These are phyloP conservation scores for Candida sp. DNA, from an alignment of 1,139 yeast genomes.

Conservation along the genomic window DNA sequence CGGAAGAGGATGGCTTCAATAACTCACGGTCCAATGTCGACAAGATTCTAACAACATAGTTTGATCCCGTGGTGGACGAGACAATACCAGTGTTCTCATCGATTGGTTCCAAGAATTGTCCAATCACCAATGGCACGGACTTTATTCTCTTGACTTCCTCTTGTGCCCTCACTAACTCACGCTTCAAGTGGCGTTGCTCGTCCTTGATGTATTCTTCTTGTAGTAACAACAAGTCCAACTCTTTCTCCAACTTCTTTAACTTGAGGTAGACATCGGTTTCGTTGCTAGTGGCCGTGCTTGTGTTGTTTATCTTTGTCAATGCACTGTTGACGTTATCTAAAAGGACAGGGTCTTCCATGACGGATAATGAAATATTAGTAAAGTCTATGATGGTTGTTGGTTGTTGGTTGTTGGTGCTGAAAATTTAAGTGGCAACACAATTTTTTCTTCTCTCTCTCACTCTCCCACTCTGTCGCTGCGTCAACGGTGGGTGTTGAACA, in stretches of 20 bases:
- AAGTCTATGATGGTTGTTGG: neutral
- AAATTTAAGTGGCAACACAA: slow-evolving; percentile 10
- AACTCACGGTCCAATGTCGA: slow-evolving; percentile 95
- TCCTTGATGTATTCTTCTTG: slow-evolving; percentile 98
- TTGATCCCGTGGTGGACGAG: slow-evolving; percentile 96
- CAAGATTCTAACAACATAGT: slow-evolving; percentile 92
- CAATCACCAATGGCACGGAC: slow-evolving; percentile 97
- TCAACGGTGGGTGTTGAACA: neutral
- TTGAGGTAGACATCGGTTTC: slow-evolving; percentile 72
- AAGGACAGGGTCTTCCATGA: slow-evolving; percentile 29
- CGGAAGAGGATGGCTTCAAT: slow-evolving; percentile 93
- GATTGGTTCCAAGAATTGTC: slow-evolving; percentile 97
- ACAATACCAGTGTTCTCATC: slow-evolving; percentile 98
- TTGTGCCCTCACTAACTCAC: slow-evolving; percentile 96
- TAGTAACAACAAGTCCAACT: slow-evolving; percentile 76
- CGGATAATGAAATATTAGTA: too few relatives aligned
- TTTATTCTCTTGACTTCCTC: slow-evolving; percentile 98
- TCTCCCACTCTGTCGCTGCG: neutral
- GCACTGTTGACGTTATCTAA: slow-evolving; percentile 17
- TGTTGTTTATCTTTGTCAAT: slow-evolving; percentile 9
- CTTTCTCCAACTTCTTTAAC: slow-evolving; percentile 87
- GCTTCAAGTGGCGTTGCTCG: slow-evolving; percentile 94
- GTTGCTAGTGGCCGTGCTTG: neutral
- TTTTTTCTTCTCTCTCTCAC: slow-evolving; percentile 2
- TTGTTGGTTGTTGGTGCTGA: slow-evolving; percentile 1